Percentiles rank a stretch among this genome's conserved stretches.
Evolutionary conservation across 2,329 filamentous ascomycete genomes (phyloP).

Genomic region (Gaeumannomyces sp.): DNA sequence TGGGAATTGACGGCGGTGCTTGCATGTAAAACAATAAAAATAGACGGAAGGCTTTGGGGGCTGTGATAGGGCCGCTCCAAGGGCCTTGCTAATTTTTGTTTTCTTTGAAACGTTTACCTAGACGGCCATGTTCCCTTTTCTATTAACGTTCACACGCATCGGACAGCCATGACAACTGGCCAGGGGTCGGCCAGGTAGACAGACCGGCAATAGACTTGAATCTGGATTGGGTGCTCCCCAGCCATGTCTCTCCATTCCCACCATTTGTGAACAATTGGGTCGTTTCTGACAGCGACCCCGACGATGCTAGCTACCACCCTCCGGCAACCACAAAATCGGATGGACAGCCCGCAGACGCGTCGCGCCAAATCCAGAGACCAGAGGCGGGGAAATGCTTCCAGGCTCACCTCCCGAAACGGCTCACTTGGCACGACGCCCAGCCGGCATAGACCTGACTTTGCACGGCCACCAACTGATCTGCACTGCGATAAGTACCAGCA

Average conservation of each 20-base stretch:
- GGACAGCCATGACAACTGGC: not conserved
- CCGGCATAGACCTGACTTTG: not conserved
- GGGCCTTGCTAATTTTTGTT: not conserved
- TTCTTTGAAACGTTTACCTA: not conserved
- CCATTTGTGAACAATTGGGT: too few relatives aligned
- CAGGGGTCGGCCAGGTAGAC: not conserved
- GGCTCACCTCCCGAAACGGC: too few relatives aligned
- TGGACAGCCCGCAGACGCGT: not conserved
- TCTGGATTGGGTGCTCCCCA: not conserved
- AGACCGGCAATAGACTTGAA: not conserved
- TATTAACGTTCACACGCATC: not conserved
- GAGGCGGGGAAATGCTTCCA: too few relatives aligned
- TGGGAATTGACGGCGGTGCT: slow-evolving; percentile 21
- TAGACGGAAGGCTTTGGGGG: not conserved
- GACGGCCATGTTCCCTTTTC: not conserved
- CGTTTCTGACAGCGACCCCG: too few relatives aligned
- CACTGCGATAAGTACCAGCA: not conserved
- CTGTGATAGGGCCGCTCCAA: not conserved
- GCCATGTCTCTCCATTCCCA: too few relatives aligned
- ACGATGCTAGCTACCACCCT: too few relatives aligned
- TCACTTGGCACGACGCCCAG: not conserved
- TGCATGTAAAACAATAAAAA: slow-evolving; percentile 15
- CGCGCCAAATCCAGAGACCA: too few relatives aligned
- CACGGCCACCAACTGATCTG: not conserved
- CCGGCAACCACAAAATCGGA: not conserved